Percentiles rank a stretch among this genome's conserved stretches.
These are phyloP conservation scores for Brachypodium distachyon DNA, from an alignment of 202 grass and related monocot genomes.

Conservation along the genomic window DNA sequence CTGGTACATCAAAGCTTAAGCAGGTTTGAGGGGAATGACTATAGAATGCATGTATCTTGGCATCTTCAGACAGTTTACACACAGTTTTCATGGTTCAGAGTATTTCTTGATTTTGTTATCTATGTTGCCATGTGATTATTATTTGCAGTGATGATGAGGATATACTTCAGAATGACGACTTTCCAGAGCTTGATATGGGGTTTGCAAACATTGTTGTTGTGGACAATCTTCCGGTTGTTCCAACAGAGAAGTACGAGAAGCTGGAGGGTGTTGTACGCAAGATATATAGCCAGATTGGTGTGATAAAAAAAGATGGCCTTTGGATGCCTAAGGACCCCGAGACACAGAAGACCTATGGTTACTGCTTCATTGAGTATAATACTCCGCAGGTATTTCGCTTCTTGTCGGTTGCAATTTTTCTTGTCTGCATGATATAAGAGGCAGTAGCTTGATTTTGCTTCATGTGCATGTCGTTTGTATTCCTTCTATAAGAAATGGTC, in stretches of 20 bases:
- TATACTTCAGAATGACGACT: slow-evolving; percentile 40
- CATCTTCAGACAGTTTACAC: neutral
- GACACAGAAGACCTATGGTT: slow-evolving; percentile 65
- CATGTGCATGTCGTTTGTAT: neutral
- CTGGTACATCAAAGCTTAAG: neutral
- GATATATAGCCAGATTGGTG: slow-evolving; percentile 58
- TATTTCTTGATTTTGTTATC: neutral
- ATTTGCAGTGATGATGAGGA: slow-evolving; percentile 72
- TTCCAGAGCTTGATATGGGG: slow-evolving; percentile 52
- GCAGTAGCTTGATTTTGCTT: neutral
- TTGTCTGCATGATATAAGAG: neutral
- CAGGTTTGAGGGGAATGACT: neutral
- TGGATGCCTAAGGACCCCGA: slow-evolving; percentile 76
- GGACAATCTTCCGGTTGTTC: slow-evolving; percentile 79
- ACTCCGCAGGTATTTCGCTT: slow-evolving; percentile 60
- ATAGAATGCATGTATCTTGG: neutral
- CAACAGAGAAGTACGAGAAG: slow-evolving; percentile 76
- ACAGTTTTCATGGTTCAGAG: neutral
- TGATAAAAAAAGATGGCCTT: slow-evolving; percentile 59
- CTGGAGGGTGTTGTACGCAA: slow-evolving; percentile 64
- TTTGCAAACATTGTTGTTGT: slow-evolving; percentile 60
- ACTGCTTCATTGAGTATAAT: slow-evolving; percentile 80
- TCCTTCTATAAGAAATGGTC: neutral
- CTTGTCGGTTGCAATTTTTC: neutral
- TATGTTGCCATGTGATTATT: neutral